Percentiles rank a stretch among this genome's conserved stretches.
Conservation (phyloP, 305 asterid species). For the Solanum aculeatissimum region DNA sequence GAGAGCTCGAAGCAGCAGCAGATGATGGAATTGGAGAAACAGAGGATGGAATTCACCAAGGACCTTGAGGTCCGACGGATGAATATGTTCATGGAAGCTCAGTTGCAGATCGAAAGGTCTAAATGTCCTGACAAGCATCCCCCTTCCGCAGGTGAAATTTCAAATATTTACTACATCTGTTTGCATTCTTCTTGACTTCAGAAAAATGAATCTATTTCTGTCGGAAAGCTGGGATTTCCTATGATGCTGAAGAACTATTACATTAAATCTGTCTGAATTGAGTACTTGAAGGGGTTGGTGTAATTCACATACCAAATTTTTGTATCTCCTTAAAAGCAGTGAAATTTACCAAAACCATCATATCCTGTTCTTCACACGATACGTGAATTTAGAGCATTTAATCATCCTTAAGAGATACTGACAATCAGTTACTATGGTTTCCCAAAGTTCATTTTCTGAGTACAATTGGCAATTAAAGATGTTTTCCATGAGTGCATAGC, state of each 20-base stretch:
- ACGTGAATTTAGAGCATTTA: background rate
- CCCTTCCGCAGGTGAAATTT: background rate
- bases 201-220: background rate
- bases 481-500: background rate
- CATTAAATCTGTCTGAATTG: background rate
- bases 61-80: slow-evolving; percentile 9
- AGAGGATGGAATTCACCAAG: slow-evolving; percentile 6
- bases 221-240: background rate
- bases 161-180: background rate
- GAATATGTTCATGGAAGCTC: slow-evolving; percentile 14
- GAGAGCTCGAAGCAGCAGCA: slow-evolving; percentile 4
- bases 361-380: background rate
- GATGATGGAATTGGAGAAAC: slow-evolving; percentile 9
- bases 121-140: background rate
- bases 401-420: background rate
- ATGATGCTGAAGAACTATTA: background rate
- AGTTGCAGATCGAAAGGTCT: background rate
- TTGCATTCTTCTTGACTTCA: background rate
- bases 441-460: background rate
- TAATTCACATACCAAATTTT: background rate
- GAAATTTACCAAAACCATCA: background rate
- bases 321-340: background rate
- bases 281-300: background rate
- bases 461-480: background rate
- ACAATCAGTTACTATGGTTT: background rate